These are phyloP conservation scores for Lentithecium fluviatile DNA, from an alignment of 495 filamentous ascomycete genomes.

Conservation along the genomic window DNA sequence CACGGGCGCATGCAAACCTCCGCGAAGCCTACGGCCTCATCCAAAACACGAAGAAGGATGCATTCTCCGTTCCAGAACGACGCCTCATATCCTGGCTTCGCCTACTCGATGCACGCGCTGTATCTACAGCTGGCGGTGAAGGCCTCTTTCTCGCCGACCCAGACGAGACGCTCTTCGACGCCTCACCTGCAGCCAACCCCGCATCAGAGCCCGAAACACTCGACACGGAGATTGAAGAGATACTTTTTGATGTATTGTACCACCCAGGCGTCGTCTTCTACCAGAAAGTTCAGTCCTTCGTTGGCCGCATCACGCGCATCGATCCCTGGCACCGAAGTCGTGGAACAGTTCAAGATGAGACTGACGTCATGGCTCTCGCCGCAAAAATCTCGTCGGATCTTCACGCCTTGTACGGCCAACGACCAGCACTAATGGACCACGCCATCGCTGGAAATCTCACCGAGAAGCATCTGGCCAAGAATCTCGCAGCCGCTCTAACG, in stretches of 20 bases:
- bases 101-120: constrained; percentile 23
- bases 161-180: constrained; percentile 20
- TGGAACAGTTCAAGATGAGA: constrained; percentile 25
- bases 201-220: constrained; percentile 14
- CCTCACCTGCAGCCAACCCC: constrained; percentile 18
- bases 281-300: constrained; percentile 26
- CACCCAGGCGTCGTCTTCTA: constrained; percentile 25
- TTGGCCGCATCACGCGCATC: constrained; percentile 21
- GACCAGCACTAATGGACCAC: constrained; percentile 47
- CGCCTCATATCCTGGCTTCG: constrained; percentile 25
- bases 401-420: constrained; percentile 41
- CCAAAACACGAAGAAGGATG: constrained; percentile 12
- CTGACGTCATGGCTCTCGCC: constrained; percentile 23
- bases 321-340: constrained; percentile 26
- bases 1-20: constrained; percentile 22
- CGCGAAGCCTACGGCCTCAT: constrained; percentile 18
- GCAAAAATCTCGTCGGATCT: constrained; percentile 43
- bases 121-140: constrained; percentile 23
- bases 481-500: constrained; percentile 44
- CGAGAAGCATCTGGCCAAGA: constrained; percentile 43
- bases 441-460: constrained; percentile 45
- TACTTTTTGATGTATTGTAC: constrained; percentile 23
- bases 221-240: constrained; percentile 26
- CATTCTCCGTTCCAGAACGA: constrained; percentile 18
- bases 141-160: constrained; percentile 20